A percentile compares a stretch with the other conserved stretches of the same genome.
Evolutionary conservation across 495 filamentous ascomycete genomes (phyloP).

Genomic region (Talaromyces proteolyticus): DNA sequence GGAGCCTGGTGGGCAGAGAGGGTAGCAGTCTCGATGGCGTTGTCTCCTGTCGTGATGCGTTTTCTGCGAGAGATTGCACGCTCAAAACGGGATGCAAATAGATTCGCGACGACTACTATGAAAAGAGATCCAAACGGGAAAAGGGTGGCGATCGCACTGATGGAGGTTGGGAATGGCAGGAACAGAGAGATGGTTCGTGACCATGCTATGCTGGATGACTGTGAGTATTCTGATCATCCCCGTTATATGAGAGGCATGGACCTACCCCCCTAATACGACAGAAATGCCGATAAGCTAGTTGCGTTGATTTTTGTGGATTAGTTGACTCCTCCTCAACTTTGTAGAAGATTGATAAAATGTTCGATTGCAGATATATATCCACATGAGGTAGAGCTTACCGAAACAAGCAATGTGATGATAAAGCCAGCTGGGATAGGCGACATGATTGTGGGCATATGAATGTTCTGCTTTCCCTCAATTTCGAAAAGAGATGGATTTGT

Average conservation of each 20-base stretch:
- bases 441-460: background rate
- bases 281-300: background rate
- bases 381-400: background rate
- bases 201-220: conserved; percentile 20
- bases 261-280: conserved; percentile 2
- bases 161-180: conserved; percentile 21
- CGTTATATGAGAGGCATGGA: background rate
- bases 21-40: background rate
- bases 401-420: conserved; percentile 2
- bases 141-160: conserved; percentile 20
- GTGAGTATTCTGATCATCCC: background rate
- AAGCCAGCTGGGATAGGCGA: conserved; percentile 1
- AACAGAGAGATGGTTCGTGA: conserved; percentile 14
- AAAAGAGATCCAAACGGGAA: conserved; percentile 13
- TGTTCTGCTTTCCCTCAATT: background rate
- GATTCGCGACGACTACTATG: conserved; percentile 3
- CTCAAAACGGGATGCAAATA: conserved; percentile 5
- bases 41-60: background rate
- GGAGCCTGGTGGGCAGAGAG: background rate
- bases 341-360: too few relatives aligned
- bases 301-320: background rate
- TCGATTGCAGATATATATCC: too few relatives aligned
- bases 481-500: background rate
- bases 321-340: too few relatives aligned
- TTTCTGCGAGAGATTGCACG: background rate